These are phyloP conservation scores for Globisporangium recalcitrans DNA, from an alignment of 352 stramenopile genomes.

Conservation along the genomic window DNA sequence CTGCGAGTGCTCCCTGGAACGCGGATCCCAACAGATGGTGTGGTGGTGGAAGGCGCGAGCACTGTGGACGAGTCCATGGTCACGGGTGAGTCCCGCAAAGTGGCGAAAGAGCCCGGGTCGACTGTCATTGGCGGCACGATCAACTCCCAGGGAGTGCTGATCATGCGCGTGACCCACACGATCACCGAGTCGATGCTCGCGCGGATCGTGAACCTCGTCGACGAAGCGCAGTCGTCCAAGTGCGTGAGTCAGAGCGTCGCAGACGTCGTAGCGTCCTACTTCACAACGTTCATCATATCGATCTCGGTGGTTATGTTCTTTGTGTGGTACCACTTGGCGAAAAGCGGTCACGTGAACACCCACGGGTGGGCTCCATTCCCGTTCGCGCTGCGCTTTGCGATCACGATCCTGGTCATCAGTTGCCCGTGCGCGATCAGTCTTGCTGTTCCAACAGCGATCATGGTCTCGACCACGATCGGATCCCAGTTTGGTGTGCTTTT, in stretches of 20 bases:
- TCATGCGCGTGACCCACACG: constrained; percentile 65
- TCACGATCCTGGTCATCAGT: constrained; percentile 77
- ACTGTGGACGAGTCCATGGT: constrained; percentile 78
- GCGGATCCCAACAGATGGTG: constrained; percentile 64
- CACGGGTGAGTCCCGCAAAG: constrained; percentile 64
- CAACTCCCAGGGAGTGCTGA: constrained; percentile 62
- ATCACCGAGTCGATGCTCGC: constrained; percentile 75
- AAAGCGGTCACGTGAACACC: constrained; percentile 31
- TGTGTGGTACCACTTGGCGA: constrained; percentile 66
- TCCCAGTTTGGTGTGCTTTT: constrained; percentile 79
- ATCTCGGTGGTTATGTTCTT: constrained; percentile 56
- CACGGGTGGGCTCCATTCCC: constrained; percentile 52
- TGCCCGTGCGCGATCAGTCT: constrained; percentile 76
- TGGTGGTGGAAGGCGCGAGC: constrained; percentile 59
- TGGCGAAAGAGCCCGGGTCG: constrained; percentile 51
- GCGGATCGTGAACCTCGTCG: constrained; percentile 65
- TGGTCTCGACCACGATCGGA: constrained; percentile 76
- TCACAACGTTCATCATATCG: constrained; percentile 72
- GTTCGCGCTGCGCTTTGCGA: constrained; percentile 73
- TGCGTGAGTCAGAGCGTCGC: constrained; percentile 58
- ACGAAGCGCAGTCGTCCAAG: constrained; percentile 66
- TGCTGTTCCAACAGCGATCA: constrained; percentile 66
- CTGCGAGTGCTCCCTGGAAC: constrained; percentile 66
- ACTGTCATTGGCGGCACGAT: constrained; percentile 68
- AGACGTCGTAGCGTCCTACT: constrained; percentile 60